These are phyloP conservation scores for Suhomyces bolitotheri DNA, from an alignment of 1,139 yeast genomes.

Conservation along the genomic window DNA sequence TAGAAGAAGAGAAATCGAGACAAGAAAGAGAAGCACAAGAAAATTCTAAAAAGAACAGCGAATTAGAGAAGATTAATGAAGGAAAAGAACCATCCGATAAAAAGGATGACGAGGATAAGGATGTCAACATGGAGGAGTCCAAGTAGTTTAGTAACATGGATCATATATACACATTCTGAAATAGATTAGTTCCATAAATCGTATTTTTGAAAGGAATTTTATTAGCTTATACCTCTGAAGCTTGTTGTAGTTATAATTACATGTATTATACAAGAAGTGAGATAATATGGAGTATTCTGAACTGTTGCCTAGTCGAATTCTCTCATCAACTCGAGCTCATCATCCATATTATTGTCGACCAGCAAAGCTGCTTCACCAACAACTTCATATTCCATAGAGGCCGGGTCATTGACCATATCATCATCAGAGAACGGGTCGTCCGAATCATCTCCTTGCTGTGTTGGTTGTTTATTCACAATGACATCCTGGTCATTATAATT, in stretches of 20 bases:
- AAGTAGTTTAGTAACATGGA: conserved; percentile 6
- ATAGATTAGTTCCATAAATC: no score
- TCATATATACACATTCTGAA: no score
- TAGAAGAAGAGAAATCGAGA: conserved; percentile 79
- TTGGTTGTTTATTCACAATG: no score
- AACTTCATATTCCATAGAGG: conserved; percentile 1
- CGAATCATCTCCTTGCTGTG: conserved; percentile 17
- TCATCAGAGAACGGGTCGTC: conserved; percentile 20
- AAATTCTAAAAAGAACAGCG: conserved; percentile 32
- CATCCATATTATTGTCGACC: conserved; percentile 26
- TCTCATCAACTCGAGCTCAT: conserved; percentile 38
- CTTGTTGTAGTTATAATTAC: no score
- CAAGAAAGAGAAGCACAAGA: conserved; percentile 61
- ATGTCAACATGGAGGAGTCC: conserved; percentile 22
- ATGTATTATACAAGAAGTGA: no score
- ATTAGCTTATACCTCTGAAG: no score
- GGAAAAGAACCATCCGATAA: conserved; percentile 8
- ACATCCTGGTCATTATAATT: no score
- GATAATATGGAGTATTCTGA: no score
- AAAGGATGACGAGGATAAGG: conserved; percentile 23
- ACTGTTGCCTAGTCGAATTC: conserved; percentile 37
- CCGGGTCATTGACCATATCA: background rate
- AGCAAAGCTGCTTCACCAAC: background rate
- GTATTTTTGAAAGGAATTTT: no score
- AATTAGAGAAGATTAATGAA: conserved; percentile 39